Percentiles rank a stretch among this genome's conserved stretches.
These are phyloP conservation scores for Tarenaya hassleriana DNA, from an alignment of 345 rosid genomes.

Conservation along the genomic window DNA sequence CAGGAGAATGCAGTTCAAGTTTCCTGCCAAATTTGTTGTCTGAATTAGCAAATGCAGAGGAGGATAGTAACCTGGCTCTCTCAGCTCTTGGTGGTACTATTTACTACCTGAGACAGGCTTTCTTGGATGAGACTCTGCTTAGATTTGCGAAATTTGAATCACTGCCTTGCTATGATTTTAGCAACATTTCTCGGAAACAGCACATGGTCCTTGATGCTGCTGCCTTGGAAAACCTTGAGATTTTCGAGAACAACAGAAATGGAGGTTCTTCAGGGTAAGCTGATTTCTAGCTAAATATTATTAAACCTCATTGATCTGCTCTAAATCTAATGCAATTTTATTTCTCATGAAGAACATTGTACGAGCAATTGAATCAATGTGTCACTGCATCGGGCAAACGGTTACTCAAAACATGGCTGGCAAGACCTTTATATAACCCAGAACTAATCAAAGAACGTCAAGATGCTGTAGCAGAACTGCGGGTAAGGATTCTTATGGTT, in stretches of 20 bases:
- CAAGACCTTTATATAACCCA: slow-evolving; percentile 71
- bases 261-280: slow-evolving; percentile 80
- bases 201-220: slow-evolving; percentile 96
- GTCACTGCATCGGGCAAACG: slow-evolving; percentile 93
- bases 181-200: slow-evolving; percentile 50
- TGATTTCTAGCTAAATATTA: slow-evolving; percentile 17
- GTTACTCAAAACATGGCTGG: slow-evolving; percentile 86
- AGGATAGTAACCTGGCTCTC: slow-evolving; percentile 56
- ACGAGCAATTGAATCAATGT: slow-evolving; percentile 83
- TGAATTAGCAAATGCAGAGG: slow-evolving; percentile 47
- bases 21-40: slow-evolving; percentile 53
- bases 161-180: slow-evolving; percentile 60
- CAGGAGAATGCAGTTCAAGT: slow-evolving; percentile 26
- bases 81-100: slow-evolving; percentile 96
- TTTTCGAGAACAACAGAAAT: slow-evolving; percentile 87
- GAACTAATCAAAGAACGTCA: slow-evolving; percentile 80
- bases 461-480: slow-evolving; percentile 80
- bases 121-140: slow-evolving; percentile 82
- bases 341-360: slow-evolving; percentile 62
- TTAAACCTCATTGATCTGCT: slow-evolving; percentile 8
- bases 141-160: slow-evolving; percentile 82
- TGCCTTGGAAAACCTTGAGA: slow-evolving; percentile 93
- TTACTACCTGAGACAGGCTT: slow-evolving; percentile 82
- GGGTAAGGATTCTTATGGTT: slow-evolving; percentile 35
- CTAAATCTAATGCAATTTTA: slow-evolving; percentile 21